Conservation (phyloP, 2,329 filamentous ascomycete species). For the Fusarium anthophilum region DNA sequence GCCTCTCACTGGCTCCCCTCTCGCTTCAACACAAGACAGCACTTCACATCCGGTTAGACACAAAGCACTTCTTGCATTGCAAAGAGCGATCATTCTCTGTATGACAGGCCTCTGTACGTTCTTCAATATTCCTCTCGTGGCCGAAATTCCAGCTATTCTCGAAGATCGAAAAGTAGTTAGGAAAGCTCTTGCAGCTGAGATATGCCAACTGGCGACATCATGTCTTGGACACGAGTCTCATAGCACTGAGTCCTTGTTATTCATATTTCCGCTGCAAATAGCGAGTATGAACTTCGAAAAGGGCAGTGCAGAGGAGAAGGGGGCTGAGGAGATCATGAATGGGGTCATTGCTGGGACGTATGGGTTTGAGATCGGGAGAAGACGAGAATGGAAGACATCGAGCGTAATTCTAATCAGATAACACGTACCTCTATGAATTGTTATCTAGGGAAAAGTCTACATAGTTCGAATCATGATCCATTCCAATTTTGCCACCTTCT, state of each 20-base stretch:
- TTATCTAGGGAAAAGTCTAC: neutral
- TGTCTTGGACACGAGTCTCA: neutral
- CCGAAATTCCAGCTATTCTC: neutral
- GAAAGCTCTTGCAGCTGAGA: constrained; percentile 8
- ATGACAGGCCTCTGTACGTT: neutral
- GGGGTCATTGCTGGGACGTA: constrained; percentile 4
- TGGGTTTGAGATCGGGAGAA: constrained; percentile 22
- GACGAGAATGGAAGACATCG: neutral
- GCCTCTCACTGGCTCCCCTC: neutral
- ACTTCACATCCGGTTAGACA: neutral
- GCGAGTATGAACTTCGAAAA: constrained; percentile 5
- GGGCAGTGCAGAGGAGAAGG: neutral
- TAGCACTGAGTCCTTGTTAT: neutral
- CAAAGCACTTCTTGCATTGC: neutral
- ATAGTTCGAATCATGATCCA: constrained; percentile 16
- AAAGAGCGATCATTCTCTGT: constrained; percentile 8
- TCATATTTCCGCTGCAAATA: constrained; percentile 13
- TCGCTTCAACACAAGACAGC: fast-evolving
- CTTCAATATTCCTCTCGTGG: neutral
- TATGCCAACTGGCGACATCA: constrained; percentile 4
- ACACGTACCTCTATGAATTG: neutral
- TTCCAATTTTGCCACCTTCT: constrained; percentile 17
- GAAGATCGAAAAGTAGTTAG: neutral
- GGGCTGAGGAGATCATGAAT: constrained; percentile 13
- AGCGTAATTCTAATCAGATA: neutral